Evolutionary conservation across 805 yeast genomes (phyloP), one percentile per base, ranked within the genome.

Genomic region (Saccharomyces mikatae): DNA sequence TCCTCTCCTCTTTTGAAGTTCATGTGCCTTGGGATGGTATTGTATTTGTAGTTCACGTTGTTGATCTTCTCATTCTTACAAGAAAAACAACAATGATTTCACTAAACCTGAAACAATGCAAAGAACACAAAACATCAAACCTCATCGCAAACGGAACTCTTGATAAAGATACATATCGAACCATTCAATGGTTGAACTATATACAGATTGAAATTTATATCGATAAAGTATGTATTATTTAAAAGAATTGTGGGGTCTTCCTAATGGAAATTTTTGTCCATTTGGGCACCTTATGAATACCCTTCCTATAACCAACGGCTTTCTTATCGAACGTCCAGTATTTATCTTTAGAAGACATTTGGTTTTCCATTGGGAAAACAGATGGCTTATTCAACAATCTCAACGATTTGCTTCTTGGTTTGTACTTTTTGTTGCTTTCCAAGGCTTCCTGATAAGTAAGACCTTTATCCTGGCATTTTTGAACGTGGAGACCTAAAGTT

Each of bases 221-320:
- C 24, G 17, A 50, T 17, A 32, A 24, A 26, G 2, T 8, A 36
- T 54, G 50, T 36, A 47, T 2, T 22, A 29, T 32, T 67, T 74
- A 87, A 69, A 80, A 85, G 66, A 84, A 78, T 56, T 78, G 78
- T 48, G 97, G 97, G 65, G 87, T 86, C 55, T 80, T 82, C 75
- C 97, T 83, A 70, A 84, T 79, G 8, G 95, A 81, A 58, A 82
- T 69, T 74, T 85, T 89, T 53, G 97, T 90, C 96, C 96, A 90
- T 68, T 90, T 88, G 22, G 97, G 96, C 47, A 86, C 87, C 70
- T 83, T 74, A 66, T 92, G 98, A 27, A 88, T 82, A 59, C 91
- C 84, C 74, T 90, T 92, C 75, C 98, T 82, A 73, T 92, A 94
- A 22, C 84, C 84, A 64, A 78, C 82, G 13, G 84, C 79, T 63